Percentiles rank a stretch among this genome's conserved stretches.
These are phyloP conservation scores for Ceratobasidium sp. DNA, from an alignment of 1,284 basidiomycete species.

Conservation along the genomic window DNA sequence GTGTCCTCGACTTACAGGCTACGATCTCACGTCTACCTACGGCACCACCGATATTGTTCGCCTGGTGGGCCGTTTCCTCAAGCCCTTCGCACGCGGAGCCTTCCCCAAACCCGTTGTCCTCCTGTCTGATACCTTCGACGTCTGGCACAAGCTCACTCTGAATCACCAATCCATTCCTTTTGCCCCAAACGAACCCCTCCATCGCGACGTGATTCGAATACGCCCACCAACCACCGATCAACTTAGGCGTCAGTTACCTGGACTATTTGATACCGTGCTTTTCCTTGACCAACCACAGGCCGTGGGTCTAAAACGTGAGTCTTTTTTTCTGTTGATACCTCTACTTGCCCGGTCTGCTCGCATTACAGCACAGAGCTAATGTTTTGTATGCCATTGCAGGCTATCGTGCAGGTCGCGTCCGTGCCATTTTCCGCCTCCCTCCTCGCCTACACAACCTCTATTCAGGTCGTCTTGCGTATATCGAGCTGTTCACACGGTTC, in stretches of 20 bases:
- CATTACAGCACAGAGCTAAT: background rate
- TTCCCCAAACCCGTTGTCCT: background rate
- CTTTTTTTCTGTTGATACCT: no score
- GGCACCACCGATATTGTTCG: constrained; percentile 12
- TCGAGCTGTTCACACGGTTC: constrained; percentile 10
- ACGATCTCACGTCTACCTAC: background rate
- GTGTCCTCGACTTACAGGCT: background rate
- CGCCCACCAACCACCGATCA: background rate
- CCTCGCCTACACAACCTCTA: background rate
- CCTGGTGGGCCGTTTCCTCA: constrained; percentile 7
- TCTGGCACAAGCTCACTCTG: constrained; percentile 15
- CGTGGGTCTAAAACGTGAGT: background rate
- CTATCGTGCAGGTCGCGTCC: constrained; percentile 4
- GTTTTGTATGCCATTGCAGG: background rate
- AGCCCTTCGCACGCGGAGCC: constrained; percentile 1
- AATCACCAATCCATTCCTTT: background rate
- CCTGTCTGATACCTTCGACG: constrained; percentile 9
- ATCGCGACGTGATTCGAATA: constrained; percentile 17
- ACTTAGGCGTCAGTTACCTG: background rate
- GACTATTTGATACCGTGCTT: constrained; percentile 12
- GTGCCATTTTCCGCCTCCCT: no score
- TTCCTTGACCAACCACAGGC: background rate
- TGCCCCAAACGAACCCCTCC: background rate
- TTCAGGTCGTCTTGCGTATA: background rate
- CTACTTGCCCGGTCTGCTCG: background rate